These are phyloP conservation scores for Dinochytrium kinnereticum DNA, from an alignment of 371 early-diverging fungal species.

Conservation along the genomic window DNA sequence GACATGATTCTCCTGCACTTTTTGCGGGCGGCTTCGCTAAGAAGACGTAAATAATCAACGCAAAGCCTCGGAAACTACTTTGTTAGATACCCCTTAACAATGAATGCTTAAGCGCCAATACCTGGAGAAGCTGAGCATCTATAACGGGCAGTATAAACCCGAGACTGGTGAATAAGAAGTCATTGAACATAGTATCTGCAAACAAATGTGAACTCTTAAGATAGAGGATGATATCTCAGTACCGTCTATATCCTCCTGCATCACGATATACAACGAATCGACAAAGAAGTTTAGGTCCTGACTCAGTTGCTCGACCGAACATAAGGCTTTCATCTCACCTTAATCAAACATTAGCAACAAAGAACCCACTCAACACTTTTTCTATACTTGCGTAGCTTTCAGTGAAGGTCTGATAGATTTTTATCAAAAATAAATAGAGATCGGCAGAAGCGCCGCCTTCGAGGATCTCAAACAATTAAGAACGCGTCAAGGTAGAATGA, in stretches of 20 bases:
- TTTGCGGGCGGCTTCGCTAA: slow-evolving; percentile 67
- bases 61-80: slow-evolving; percentile 71
- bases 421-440: slow-evolving; percentile 67
- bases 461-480: not conserved
- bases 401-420: slow-evolving; percentile 62
- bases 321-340: not conserved
- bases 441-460: slow-evolving; percentile 47
- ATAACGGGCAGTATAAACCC: not conserved
- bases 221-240: not conserved
- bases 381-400: slow-evolving; percentile 50
- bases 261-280: not conserved
- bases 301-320: not conserved
- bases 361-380: not conserved
- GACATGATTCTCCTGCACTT: slow-evolving; percentile 69
- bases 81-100: not conserved
- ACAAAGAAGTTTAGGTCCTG: not conserved
- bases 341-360: not conserved
- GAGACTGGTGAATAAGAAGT: not conserved
- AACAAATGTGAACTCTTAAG: not conserved
- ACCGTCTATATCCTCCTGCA: not conserved
- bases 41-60: slow-evolving; percentile 69
- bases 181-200: not conserved
- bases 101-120: not conserved
- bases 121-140: not conserved
- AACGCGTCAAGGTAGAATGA: not conserved